Percentiles rank a stretch among this genome's conserved stretches.
phyloP scores from a whole-genome alignment of 306 rosid species.

The Nissolia schottii region DNA sequence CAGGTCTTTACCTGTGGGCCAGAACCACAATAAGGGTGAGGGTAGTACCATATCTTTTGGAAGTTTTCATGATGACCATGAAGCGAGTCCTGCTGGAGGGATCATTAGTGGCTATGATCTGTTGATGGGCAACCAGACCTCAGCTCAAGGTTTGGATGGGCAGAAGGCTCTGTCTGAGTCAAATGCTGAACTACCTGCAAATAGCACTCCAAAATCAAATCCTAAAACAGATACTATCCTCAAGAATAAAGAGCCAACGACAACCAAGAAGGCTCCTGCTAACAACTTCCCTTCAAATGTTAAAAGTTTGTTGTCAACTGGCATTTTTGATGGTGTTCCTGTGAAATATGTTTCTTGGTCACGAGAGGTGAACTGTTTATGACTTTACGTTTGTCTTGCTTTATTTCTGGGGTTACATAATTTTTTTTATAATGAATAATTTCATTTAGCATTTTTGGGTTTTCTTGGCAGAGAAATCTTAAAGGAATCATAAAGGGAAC shows the following conservation, averaged over 20 bases:
- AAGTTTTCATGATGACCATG: slow-evolving; percentile 56
- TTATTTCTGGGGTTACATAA: slow-evolving; percentile 11
- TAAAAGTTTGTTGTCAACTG: slow-evolving; percentile 90
- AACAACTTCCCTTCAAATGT: slow-evolving; percentile 96
- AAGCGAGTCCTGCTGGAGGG: slow-evolving; percentile 54
- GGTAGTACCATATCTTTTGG: slow-evolving; percentile 68
- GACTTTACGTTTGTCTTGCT: neutral
- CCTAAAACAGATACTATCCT: slow-evolving; percentile 35
- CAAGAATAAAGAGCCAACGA: slow-evolving; percentile 68
- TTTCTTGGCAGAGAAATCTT: slow-evolving; percentile 63
- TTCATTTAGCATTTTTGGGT: slow-evolving; percentile 5
- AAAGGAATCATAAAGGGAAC: slow-evolving; percentile 80
- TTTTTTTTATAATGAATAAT: neutral
- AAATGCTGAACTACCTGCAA: slow-evolving; percentile 42
- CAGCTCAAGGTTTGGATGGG: slow-evolving; percentile 50
- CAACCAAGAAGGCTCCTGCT: slow-evolving; percentile 65
- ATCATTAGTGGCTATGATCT: slow-evolving; percentile 61
- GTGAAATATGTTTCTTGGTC: slow-evolving; percentile 94
- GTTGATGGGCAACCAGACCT: slow-evolving; percentile 53
- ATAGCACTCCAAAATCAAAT: slow-evolving; percentile 39
- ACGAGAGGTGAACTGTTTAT: slow-evolving; percentile 61
- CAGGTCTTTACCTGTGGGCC: slow-evolving; percentile 44
- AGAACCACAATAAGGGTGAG: slow-evolving; percentile 55
- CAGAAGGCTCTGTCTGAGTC: slow-evolving; percentile 50
- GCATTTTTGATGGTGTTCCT: slow-evolving; percentile 88